Base-by-base conservation (phyloP, 1,284 basidiomycete species). In the Ganoderma multipileum region DNA sequence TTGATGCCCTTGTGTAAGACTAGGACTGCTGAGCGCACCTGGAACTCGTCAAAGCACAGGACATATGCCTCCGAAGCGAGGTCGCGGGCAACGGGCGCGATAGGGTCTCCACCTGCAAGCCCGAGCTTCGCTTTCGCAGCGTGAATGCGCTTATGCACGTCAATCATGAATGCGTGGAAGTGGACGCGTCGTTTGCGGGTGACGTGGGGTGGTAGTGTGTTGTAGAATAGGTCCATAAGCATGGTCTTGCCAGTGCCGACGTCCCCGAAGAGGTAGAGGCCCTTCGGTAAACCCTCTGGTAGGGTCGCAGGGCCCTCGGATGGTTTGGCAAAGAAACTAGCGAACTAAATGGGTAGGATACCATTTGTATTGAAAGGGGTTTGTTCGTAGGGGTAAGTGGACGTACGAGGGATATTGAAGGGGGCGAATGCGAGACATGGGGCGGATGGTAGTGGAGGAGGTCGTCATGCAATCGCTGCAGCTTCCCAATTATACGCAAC, bases 211-310 rank as follows among this genome's bases (percentile, higher is more conserved):
- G 97, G 96, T 1, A 99, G 87, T 1, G 96, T 93, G 71, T 93
- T 91, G 84, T 95, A 96, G 82, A 99, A 98, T 23, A 99, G 85
- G 80, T 99, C 98, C 98, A 99, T 99, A 71, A 99, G 90, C 97
- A 99, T 99, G 0, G 95, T 95, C 86, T 96, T 96, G 30, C 98
- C 97, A 5, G 97, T 99, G 0, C 97, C 97, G 66, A 99, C 98
- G 73, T 96, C 95, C 47, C 98, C 98, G 79, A 95, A 96, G n/a
- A 99, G 90, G 81, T 99, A 99, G 30, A 99, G 85, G 14, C 97
- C 95, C 74, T 93, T 93, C 0, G 97, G 97, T 1, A 89, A 85
- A 61, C 87, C 79, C 26, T 84, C 81, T 2, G 86, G 86, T 5
- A 85, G 78, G 18, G 79, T 71, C 6, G 66, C 23, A 71, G 69